Percentiles rank a stretch among this genome's conserved stretches.
phyloP scores from a whole-genome alignment of 257 asterid species.

The Mentha longifolia region DNA sequence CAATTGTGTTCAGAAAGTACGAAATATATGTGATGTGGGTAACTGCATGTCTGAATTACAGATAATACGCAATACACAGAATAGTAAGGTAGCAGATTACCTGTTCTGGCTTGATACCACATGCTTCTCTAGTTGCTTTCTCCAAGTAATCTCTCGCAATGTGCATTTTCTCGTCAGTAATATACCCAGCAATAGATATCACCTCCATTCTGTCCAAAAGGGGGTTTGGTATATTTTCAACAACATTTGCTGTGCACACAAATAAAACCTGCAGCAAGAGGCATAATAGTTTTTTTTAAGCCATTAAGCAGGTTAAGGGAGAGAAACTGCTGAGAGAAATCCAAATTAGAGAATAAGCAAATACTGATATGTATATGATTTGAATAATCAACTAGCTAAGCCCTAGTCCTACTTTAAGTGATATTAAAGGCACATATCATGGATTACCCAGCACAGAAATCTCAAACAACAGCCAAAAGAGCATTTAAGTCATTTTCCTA shows the following conservation, averaged over 20 bases:
- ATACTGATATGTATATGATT: background rate
- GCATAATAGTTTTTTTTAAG: constrained; percentile 12
- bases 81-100: constrained; percentile 39
- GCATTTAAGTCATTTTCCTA: too few relatives aligned
- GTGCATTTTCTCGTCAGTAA: constrained; percentile 97
- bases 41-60: constrained; percentile 1
- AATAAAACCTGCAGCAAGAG: constrained; percentile 76
- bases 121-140: constrained; percentile 86
- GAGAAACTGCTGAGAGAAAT: constrained; percentile 14
- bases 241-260: constrained; percentile 94
- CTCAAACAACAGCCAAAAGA: too few relatives aligned
- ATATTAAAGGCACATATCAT: background rate
- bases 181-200: constrained; percentile 93
- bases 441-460: background rate
- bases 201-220: constrained; percentile 99
- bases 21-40: background rate
- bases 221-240: constrained; percentile 90
- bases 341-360: constrained; percentile 16
- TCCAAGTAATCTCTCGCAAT: constrained; percentile 96
- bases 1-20: background rate
- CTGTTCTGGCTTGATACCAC: constrained; percentile 97
- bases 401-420: background rate
- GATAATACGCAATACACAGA: background rate
- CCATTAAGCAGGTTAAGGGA: constrained; percentile 3
- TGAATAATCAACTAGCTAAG: background rate